Percentiles rank a stretch among this genome's conserved stretches.
phyloP scores from a whole-genome alignment of 257 asterid species.

The Agastache rugosa region DNA sequence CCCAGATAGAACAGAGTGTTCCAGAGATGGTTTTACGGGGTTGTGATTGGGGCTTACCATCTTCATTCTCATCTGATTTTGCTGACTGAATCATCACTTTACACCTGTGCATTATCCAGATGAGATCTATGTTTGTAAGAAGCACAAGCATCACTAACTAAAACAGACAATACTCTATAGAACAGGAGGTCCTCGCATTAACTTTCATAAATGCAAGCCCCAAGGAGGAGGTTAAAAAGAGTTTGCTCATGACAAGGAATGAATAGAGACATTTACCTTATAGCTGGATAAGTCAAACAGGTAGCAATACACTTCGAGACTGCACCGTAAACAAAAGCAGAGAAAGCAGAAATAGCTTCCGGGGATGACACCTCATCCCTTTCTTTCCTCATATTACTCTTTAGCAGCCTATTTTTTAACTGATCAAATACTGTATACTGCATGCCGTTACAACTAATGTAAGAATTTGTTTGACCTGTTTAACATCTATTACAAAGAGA shows the following conservation, averaged over 20 bases:
- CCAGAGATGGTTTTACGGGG: slow-evolving; percentile 66
- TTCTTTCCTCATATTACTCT: slow-evolving; percentile 48
- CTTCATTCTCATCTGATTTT: slow-evolving; percentile 60
- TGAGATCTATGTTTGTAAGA: slow-evolving; percentile 1
- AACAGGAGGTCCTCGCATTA: background rate
- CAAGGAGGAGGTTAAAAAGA: background rate
- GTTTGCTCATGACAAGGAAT: slow-evolving; percentile 5
- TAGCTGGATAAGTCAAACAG: slow-evolving; percentile 80
- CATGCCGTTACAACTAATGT: slow-evolving; percentile 38
- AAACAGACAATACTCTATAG: background rate
- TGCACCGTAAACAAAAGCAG: slow-evolving; percentile 80
- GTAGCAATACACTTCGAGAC: slow-evolving; percentile 88
- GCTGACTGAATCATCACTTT: slow-evolving; percentile 91
- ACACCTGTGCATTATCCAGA: slow-evolving; percentile 58
- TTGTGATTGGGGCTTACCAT: slow-evolving; percentile 42
- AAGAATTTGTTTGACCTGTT: slow-evolving; percentile 22
- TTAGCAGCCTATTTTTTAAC: slow-evolving; percentile 65
- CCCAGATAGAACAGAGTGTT: slow-evolving; percentile 65
- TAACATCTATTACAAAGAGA: background rate
- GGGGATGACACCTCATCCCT: slow-evolving; percentile 48
- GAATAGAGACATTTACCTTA: slow-evolving; percentile 55
- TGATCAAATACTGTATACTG: slow-evolving; percentile 97
- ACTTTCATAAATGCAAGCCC: background rate
- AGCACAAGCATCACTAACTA: slow-evolving; percentile 18
- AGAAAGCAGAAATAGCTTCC: slow-evolving; percentile 81